These are phyloP conservation scores for Xylaria sp. DNA, from an alignment of 2,329 filamentous ascomycete genomes.

Conservation along the genomic window DNA sequence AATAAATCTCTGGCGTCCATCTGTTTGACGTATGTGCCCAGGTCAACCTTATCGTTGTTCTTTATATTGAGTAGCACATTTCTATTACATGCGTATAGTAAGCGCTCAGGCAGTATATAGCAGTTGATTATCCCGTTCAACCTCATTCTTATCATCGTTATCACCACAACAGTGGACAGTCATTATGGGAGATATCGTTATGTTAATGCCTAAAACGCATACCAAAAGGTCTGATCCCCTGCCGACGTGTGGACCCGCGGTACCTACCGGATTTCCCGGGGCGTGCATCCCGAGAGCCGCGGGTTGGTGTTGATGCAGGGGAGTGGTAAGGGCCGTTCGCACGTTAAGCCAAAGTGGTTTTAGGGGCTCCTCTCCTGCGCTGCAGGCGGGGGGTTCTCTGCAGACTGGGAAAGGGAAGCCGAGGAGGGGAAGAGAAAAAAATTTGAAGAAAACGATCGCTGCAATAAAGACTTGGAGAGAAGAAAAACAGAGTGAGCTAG, in stretches of 20 bases:
- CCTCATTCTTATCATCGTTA: too few species aligned
- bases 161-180: too few species aligned
- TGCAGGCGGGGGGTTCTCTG: background rate
- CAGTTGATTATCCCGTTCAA: too few species aligned
- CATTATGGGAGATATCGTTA: too few species aligned
- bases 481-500: too few species aligned
- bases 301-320: conserved; percentile 16
- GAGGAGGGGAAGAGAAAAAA: background rate
- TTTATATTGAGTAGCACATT: background rate
- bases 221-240: conserved; percentile 13
- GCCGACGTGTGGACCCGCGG: conserved; percentile 1
- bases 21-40: background rate
- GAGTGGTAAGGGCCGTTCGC: conserved; percentile 1
- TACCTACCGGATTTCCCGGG: conserved; percentile 5
- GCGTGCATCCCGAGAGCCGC: conserved; percentile 12
- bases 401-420: background rate
- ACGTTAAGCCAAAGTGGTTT: background rate
- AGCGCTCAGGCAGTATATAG: too few species aligned
- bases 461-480: too few species aligned
- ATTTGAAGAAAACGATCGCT: background rate
- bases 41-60: background rate
- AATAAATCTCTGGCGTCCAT: background rate
- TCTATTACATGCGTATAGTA: background rate
- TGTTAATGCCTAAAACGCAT: background rate
- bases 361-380: background rate